Conservation (phyloP, 2,329 filamentous ascomycete genomes). For the Fusarium verrucosum region DNA sequence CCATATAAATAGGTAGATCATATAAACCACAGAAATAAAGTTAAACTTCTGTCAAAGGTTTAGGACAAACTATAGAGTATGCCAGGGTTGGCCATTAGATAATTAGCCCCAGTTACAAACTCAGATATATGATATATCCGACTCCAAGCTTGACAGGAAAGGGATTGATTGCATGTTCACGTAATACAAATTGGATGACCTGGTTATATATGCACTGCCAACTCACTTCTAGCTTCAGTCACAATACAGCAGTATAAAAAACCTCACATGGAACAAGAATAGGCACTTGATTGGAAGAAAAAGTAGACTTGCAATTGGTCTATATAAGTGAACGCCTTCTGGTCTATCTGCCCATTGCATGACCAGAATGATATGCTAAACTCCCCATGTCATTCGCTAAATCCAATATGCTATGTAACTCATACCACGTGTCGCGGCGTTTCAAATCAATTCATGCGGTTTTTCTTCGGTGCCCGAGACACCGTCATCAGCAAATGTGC, state of each 20-base stretch:
- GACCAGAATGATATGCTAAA: slow-evolving; percentile 33
- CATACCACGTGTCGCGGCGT: slow-evolving; percentile 22
- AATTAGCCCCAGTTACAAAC: too few relatives aligned
- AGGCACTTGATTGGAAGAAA: background rate
- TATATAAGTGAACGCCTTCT: slow-evolving; percentile 29
- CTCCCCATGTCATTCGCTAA: slow-evolving; percentile 35
- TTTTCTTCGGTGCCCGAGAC: slow-evolving; percentile 29
- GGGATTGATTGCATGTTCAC: too few relatives aligned
- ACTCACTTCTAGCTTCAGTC: too few relatives aligned
- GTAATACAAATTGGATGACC: too few relatives aligned
- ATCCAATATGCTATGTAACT: slow-evolving; percentile 34
- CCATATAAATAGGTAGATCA: too few relatives aligned
- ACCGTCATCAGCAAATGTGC: slow-evolving; percentile 18
- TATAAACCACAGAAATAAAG: too few relatives aligned
- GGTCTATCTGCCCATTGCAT: slow-evolving; percentile 31
- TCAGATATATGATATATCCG: too few relatives aligned
- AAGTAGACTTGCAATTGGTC: slow-evolving; percentile 25
- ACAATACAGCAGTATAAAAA: background rate
- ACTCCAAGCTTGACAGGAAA: too few relatives aligned
- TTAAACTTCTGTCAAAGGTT: too few relatives aligned
- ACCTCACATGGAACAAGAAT: background rate
- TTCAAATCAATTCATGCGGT: slow-evolving; percentile 32
- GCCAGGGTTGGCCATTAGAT: too few relatives aligned
- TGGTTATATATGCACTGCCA: too few relatives aligned
- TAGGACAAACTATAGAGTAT: too few relatives aligned